Evolutionary conservation across 2,329 filamentous ascomycete species (phyloP), one percentile per base, ranked within the genome.

Genomic region (Pseudogymnoascus sp.): DNA sequence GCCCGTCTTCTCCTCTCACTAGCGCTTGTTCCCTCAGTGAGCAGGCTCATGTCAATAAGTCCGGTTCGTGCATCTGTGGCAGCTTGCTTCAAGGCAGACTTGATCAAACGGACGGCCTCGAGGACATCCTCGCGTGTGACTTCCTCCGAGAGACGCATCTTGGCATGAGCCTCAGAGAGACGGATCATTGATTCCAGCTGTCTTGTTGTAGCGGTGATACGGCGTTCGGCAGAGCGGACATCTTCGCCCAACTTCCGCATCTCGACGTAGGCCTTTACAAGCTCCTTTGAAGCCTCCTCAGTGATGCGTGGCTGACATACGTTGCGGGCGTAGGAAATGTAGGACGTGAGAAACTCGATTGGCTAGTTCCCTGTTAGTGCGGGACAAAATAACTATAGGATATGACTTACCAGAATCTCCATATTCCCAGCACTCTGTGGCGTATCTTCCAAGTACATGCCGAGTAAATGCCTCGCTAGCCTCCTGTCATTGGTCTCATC

Each of bases 171-270:
- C 78, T 99, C 94, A 1, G 92, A 80, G 2, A 99, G 88, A 65
- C 94, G 93, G 72, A 99, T 97, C 95, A 99, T 99, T 52, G 89
- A 94, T 77, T 99, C 95, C 5, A 99, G 82, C 76, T 99, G 94
- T 72, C 94, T 86, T 0, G 95, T 99, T 2, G 94, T 99, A 41
- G 94, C 94, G 0, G 94, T 99, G 77, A 99, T 99, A 68, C 94
- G 91, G 75, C 95, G 93, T 76, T 99, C 95, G 2, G 90, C 85
- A 2, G 92, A 83, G 59, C 93, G 91, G 37, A 93, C 88, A 69
- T 92, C 89, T 68, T 92, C 88, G 55, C 94, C 94, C 0, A 99
- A 86, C 71, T 92, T 91, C 67, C 94, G 92, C 91, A 99, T 97
- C 65, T 89, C 89, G 52, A 97, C 90, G 72, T 99, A 99, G 31